These are phyloP conservation scores for Xylariales sp. DNA, from an alignment of 2,329 filamentous ascomycete species.

Conservation along the genomic window DNA sequence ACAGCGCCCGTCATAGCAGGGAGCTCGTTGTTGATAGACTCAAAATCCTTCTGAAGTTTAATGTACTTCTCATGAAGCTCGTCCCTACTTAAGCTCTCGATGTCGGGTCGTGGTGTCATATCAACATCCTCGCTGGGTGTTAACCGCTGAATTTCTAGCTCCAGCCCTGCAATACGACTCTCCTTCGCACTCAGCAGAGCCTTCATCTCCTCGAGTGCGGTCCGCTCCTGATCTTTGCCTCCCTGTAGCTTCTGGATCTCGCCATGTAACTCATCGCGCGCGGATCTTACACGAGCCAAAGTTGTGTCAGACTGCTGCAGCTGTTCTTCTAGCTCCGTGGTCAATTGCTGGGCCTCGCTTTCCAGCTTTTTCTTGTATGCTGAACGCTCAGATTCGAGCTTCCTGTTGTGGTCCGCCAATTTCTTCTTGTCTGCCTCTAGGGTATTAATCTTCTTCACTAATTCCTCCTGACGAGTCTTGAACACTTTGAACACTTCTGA, in stretches of 20 bases:
- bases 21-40: conserved; percentile 81
- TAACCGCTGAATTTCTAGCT: conserved; percentile 76
- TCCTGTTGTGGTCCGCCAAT: conserved; percentile 79
- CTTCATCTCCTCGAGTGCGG: conserved; percentile 67
- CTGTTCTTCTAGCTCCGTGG: conserved; percentile 77
- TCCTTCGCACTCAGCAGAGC: conserved; percentile 77
- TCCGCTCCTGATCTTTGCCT: conserved; percentile 70
- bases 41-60: conserved; percentile 74
- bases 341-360: conserved; percentile 67
- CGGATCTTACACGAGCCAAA: conserved; percentile 76
- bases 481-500: conserved; percentile 92
- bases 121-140: conserved; percentile 42
- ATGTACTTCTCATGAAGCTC: conserved; percentile 70
- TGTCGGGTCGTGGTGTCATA: conserved; percentile 39
- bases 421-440: conserved; percentile 85
- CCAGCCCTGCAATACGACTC: conserved; percentile 73
- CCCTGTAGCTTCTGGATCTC: conserved; percentile 78
- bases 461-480: conserved; percentile 85
- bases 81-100: conserved; percentile 60
- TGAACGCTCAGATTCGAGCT: conserved; percentile 78
- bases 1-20: conserved; percentile 87
- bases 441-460: conserved; percentile 87
- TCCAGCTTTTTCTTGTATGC: conserved; percentile 78
- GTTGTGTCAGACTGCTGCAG: conserved; percentile 78
- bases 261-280: conserved; percentile 79